Evolutionary conservation across 1,284 basidiomycete species (phyloP).

Genomic region (Termitomyces sp.): DNA sequence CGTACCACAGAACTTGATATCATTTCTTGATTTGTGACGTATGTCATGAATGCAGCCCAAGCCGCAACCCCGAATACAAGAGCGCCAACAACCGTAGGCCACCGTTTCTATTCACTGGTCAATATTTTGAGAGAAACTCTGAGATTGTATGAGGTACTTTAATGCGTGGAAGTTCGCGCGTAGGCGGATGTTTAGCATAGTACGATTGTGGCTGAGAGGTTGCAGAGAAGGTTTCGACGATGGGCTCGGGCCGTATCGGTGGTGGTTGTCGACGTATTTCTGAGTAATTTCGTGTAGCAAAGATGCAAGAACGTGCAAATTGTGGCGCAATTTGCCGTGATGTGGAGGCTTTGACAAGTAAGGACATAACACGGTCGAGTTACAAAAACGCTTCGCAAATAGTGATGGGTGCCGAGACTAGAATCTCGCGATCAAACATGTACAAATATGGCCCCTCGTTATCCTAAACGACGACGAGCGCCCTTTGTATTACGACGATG

Average conservation of each 20-base stretch:
- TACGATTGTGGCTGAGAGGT: constrained; percentile 21
- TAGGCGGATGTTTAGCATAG: constrained; percentile 19
- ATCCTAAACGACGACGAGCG: constrained; percentile 7
- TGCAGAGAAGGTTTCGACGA: constrained; percentile 20
- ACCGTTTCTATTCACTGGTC: constrained; percentile 33
- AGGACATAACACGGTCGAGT: constrained; percentile 2
- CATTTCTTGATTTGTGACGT: constrained; percentile 72
- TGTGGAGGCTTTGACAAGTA: not conserved
- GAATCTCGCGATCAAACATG: not conserved
- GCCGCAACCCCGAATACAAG: constrained; percentile 49
- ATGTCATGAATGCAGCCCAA: constrained; percentile 65
- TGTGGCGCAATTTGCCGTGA: constrained; percentile 8
- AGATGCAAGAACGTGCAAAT: not conserved
- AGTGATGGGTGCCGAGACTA: not conserved
- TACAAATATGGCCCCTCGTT: constrained; percentile 5
- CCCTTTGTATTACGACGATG: constrained; percentile 5
- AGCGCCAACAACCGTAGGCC: constrained; percentile 55
- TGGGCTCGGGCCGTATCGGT: constrained; percentile 14
- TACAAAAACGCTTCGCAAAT: not conserved
- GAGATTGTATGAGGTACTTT: constrained; percentile 12
- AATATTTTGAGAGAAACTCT: not conserved
- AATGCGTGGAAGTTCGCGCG: constrained; percentile 20
- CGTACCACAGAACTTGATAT: constrained; percentile 71
- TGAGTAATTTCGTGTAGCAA: constrained; percentile 12
- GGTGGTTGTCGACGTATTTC: constrained; percentile 17